Evolutionary conservation across 441 rosid genomes (phyloP).

Genomic region (Erodium moschatum): DNA sequence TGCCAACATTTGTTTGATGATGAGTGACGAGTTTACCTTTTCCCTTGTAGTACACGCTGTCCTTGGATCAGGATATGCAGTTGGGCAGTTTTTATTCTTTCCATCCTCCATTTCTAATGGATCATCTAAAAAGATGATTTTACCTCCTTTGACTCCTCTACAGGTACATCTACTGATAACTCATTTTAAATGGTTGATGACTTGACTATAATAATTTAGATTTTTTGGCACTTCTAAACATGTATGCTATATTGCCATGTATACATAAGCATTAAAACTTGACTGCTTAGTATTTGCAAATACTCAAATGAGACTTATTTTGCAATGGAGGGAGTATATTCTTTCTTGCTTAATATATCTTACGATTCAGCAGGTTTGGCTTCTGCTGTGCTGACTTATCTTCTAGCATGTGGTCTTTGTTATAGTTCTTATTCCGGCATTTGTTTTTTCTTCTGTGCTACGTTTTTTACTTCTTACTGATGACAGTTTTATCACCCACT

Average conservation of each 20-base stretch:
- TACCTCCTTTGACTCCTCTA: conserved; percentile 8
- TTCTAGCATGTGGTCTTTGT: neutral
- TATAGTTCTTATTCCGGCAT: neutral
- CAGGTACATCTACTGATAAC: conserved; percentile 5
- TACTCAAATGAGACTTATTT: neutral
- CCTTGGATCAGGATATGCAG: neutral
- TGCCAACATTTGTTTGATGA: neutral
- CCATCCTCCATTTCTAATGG: neutral
- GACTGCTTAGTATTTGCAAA: neutral
- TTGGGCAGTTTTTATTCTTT: neutral
- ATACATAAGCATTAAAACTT: neutral
- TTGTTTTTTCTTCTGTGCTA: neutral
- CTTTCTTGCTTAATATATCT: neutral
- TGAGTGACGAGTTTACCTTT: neutral
- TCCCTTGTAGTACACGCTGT: neutral
- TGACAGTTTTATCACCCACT: no score
- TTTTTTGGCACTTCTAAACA: neutral
- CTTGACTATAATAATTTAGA: neutral
- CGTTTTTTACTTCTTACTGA: no score
- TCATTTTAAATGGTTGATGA: neutral
- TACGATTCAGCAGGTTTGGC: neutral
- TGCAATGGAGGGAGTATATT: neutral
- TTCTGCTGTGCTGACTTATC: neutral
- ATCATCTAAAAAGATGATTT: neutral
- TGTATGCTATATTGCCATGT: conserved; percentile 4